phyloP scores from a whole-genome alignment of 129 eudicot genomes.

The Apium graveolens region DNA sequence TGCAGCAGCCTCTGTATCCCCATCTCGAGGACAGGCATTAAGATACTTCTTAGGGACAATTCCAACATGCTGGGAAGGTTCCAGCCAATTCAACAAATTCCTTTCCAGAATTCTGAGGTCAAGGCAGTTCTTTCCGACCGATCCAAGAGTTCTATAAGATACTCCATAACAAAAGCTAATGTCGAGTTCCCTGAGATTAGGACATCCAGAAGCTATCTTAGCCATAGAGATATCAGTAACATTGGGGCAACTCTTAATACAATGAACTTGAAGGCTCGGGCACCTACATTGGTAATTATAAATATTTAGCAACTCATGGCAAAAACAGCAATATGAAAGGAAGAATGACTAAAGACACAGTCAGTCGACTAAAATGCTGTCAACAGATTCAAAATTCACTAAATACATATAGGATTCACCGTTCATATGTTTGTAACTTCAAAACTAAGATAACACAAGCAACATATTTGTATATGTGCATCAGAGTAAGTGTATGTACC shows the following conservation, averaged over 20 bases:
- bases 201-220: conserved; percentile 57
- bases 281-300: conserved; percentile 33
- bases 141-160: conserved; percentile 49
- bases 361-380: neutral
- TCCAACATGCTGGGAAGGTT: conserved; percentile 69
- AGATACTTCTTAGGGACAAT: conserved; percentile 58
- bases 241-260: conserved; percentile 60
- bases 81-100: conserved; percentile 74
- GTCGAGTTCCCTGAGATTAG: conserved; percentile 67
- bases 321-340: no score
- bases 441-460: no score
- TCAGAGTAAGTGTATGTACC: conserved; percentile 11
- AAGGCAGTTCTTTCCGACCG: conserved; percentile 54
- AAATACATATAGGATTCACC: no score
- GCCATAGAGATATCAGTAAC: conserved; percentile 52
- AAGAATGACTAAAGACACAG: neutral
- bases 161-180: conserved; percentile 87
- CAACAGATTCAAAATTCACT: neutral
- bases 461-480: no score
- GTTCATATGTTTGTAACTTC: no score
- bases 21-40: conserved; percentile 71
- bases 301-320: no score
- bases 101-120: conserved; percentile 42
- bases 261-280: conserved; percentile 73
- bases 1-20: conserved; percentile 84